Conservation (phyloP, 768 basidiomycete species). For the Boletus barrowsii region DNA sequence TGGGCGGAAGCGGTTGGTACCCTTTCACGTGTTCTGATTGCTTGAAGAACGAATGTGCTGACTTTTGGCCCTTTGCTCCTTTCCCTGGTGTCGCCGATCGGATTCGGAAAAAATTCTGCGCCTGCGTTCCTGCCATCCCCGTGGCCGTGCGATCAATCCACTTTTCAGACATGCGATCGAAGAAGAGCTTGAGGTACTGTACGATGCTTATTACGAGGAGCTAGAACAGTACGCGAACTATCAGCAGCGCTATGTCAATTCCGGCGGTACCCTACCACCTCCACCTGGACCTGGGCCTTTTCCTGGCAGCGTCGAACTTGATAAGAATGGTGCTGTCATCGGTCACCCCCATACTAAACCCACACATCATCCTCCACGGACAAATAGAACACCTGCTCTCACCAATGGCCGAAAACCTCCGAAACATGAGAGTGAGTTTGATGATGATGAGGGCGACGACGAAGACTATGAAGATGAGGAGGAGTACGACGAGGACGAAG, state of each 20-base stretch:
- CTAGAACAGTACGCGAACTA: slow-evolving; percentile 98
- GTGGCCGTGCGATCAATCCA: slow-evolving; percentile 6
- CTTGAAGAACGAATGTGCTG: slow-evolving; percentile 16
- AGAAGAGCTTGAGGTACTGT: slow-evolving; percentile 99
- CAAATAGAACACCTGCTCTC: slow-evolving; percentile 32
- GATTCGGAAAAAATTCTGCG: slow-evolving; percentile 16
- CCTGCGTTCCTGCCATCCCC: slow-evolving; percentile 4
- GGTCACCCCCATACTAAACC: slow-evolving; percentile 32
- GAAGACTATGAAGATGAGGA: slow-evolving; percentile 54
- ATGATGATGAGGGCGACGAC: slow-evolving; percentile 61
- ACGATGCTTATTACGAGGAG: slow-evolving; percentile 99
- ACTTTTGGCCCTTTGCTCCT: slow-evolving; percentile 24
- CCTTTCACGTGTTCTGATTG: slow-evolving; percentile 25
- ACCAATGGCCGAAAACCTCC: slow-evolving; percentile 40
- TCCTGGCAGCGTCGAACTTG: slow-evolving; percentile 95
- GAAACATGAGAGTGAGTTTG: slow-evolving; percentile 61
- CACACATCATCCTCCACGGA: slow-evolving; percentile 40
- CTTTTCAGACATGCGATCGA: slow-evolving; percentile 86
- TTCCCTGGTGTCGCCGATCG: slow-evolving; percentile 16
- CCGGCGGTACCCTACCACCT: slow-evolving; percentile 84
- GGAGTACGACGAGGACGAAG: slow-evolving; percentile 56
- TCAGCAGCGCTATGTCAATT: slow-evolving; percentile 93
- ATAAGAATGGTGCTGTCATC: slow-evolving; percentile 81
- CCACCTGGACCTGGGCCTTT: slow-evolving; percentile 97
- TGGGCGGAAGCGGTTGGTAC: slow-evolving; percentile 88